Base-by-base conservation (phyloP, 2,329 filamentous ascomycete species). In the Colletotrichum chrysophilum region DNA sequence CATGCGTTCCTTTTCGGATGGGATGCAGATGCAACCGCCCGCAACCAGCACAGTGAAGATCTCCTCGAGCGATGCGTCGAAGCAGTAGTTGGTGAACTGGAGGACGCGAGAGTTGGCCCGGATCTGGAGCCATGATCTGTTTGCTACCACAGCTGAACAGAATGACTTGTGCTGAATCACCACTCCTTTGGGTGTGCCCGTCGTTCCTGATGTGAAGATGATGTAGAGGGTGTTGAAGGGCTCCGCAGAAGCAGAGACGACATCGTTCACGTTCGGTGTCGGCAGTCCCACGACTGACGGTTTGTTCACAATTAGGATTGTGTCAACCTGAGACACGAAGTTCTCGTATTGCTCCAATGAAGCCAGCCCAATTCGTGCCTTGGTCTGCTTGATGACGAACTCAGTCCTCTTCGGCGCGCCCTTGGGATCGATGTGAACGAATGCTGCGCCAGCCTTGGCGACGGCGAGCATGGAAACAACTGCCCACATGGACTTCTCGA, bases 181-280 rank as follows among this genome's bases (percentile, higher is more conserved):
- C 14, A 89, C 87, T 28, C 89, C 89, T 79, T 90, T 90, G 14
- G 79, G 89, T 24, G 81, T 81, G 4, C 89, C 89, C 1, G 89
- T 90, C 24, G 87, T 90, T 5, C 89, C 89, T 5, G 88, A 90
- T 24, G 89, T 90, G 79, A 89, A 90, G 80, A 90, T 88, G 78
- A 89, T 85, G 58, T 83, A 83, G 4, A 75, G 69, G 9, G 56
- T 64, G 13, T 64, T 67, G 7, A 6, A 16, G 3, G 73, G 69
- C 8, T 55, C 36, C 14, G 56, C 68, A 1, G 30, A 38, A 13
- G 38, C 13, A 3, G 34, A 26, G 4, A 36, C 3, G 3, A 64
- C 28, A 5, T 48, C 62, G n/a, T 43, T 24, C 5, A 52, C 9
- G 9, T 18, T 32, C 4, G 56, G 38, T 2, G 56, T 62, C 26